Base-by-base conservation (phyloP, 2,329 filamentous ascomycete species). In the Fusarium sp. region DNA sequence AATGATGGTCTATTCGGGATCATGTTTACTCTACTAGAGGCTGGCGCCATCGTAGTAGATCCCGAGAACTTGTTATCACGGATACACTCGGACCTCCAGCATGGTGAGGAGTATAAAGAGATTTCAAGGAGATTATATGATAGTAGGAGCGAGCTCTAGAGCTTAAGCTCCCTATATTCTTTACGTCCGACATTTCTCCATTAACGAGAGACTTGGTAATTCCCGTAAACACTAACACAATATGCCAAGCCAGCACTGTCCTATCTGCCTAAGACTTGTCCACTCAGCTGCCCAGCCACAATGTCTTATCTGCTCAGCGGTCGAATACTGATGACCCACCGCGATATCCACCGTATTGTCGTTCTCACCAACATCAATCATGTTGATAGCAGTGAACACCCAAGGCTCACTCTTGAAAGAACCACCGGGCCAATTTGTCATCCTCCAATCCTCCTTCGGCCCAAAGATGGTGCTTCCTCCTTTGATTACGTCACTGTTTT, bases 11-110 rank as follows among this genome's bases (percentile, higher is more conserved):
- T 0, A 7, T 29, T 52, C 15, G 18, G 18, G 2, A 52, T 52
- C 2, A 52, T 52, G 18, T 5, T 22, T 24, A 15, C 16, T 29
- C 6, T 52, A 8, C 12, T 40, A 16, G 2, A 2, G 22, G 34
- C 0, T 16, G 48, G 32, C 13, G 48, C 48, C 20, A 11, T 1
- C 2, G 32, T 16, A 4, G 0, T 2, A 10, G 0, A 6, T 11
- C 8, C 3, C 6, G 0, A 20, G 0, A 0, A 1, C 3, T 18
- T 51, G 10, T 8, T 0, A 2, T 7, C 8, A 15, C 2, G 0
- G 2, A 15, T 51, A 51, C 48, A 30, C 5, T 1, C 1, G 5
- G 0, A 6, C 15, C 4, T 40, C 2, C 18, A 2, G 5, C 2
- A 20, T 20, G 48, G 22, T 2, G 11, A 52, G 22, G 5, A 40